Evolutionary conservation across 2,329 filamentous ascomycete genomes (phyloP).

Genomic region (Alternaria infectoria): DNA sequence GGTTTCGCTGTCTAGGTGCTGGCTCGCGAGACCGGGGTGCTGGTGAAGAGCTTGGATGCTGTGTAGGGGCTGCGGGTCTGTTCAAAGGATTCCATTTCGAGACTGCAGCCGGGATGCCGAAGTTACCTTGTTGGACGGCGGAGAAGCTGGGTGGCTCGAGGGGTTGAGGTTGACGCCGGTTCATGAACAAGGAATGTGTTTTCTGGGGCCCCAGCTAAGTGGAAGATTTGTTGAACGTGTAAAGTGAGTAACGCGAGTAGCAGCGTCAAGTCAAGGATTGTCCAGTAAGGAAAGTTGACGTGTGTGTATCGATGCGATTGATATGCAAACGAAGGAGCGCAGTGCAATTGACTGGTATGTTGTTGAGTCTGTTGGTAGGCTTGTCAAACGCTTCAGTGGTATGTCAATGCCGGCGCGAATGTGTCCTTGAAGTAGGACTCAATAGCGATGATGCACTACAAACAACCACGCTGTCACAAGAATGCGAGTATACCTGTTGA

Average conservation of each 20-base stretch:
- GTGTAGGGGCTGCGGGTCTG: neutral
- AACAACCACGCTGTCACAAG: neutral
- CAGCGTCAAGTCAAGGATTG: too few relatives aligned
- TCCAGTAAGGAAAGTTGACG: too few relatives aligned
- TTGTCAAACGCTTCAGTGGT: neutral
- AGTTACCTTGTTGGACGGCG: neutral
- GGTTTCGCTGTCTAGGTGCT: neutral
- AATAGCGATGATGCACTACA: neutral
- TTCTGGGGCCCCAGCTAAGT: too few relatives aligned
- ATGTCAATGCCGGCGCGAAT: neutral
- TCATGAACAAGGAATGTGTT: too few relatives aligned
- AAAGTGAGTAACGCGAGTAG: too few relatives aligned
- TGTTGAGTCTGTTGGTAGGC: neutral
- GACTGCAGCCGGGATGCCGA: neutral
- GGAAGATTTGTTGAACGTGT: too few relatives aligned
- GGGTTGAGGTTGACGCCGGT: neutral
- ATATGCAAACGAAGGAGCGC: neutral
- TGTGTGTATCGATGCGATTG: too few relatives aligned
- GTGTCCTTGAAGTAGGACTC: neutral
- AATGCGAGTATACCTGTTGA: neutral
- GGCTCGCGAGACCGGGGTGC: neutral
- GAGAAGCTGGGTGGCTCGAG: neutral
- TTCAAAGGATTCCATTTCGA: neutral
- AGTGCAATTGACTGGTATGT: neutral
- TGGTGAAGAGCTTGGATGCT: too few relatives aligned